Evolutionary conservation across 208 protist species (phyloP).

Genomic region (Trypanosoma conorhini): DNA sequence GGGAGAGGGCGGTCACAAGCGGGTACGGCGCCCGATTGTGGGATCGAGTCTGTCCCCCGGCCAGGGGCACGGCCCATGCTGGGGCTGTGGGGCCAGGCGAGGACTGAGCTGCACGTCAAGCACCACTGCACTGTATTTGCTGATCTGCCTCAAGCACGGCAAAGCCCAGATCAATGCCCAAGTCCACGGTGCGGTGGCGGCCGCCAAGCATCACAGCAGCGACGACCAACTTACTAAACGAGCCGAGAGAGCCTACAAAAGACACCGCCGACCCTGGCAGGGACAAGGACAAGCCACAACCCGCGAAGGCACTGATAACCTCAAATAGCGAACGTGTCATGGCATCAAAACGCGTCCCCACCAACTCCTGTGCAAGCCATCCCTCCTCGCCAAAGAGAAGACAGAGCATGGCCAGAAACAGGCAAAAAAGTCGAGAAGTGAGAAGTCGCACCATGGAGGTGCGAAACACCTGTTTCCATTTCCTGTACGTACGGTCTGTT

Average conservation of each 20-base stretch:
- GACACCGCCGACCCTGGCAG: slow-evolving; percentile 37
- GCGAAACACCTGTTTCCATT: slow-evolving; percentile 73
- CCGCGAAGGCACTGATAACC: slow-evolving; percentile 71
- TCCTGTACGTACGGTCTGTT: slow-evolving; percentile 70
- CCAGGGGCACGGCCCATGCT: no score
- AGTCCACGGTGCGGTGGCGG: slow-evolving; percentile 76
- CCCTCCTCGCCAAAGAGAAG: slow-evolving; percentile 64
- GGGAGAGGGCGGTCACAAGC: neutral
- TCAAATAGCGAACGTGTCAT: slow-evolving; percentile 82
- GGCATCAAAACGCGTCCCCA: slow-evolving; percentile 53
- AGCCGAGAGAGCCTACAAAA: slow-evolving; percentile 47
- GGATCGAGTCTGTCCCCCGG: no score
- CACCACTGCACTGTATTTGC: neutral
- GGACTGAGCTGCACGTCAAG: neutral
- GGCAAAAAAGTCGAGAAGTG: slow-evolving; percentile 79
- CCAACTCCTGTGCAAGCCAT: slow-evolving; percentile 24
- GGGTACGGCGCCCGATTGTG: neutral
- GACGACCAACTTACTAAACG: slow-evolving; percentile 61
- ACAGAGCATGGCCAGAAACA: slow-evolving; percentile 60
- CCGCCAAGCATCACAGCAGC: slow-evolving; percentile 66
- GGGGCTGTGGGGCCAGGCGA: neutral
- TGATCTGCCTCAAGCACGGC: slow-evolving; percentile 38
- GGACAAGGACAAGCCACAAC: slow-evolving; percentile 69
- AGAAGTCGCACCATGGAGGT: slow-evolving; percentile 64
- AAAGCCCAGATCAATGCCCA: slow-evolving; percentile 78